Percentiles rank a stretch among this genome's conserved stretches.
Conservation (phyloP, 768 basidiomycete species). For the Rhizopogon vinicolor region DNA sequence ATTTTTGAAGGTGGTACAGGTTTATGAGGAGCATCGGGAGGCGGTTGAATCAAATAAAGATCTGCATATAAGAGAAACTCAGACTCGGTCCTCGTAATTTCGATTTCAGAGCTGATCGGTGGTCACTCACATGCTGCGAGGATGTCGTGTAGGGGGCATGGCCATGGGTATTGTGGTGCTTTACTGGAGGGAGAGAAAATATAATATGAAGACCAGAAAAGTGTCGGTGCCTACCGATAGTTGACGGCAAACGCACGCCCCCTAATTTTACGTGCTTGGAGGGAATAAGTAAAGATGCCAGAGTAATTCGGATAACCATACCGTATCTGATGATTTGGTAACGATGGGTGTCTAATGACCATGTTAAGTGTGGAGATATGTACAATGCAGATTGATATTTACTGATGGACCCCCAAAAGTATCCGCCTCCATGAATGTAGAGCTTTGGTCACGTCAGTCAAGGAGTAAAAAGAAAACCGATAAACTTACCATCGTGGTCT, state of each 20-base stretch:
- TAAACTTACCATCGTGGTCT: constrained; percentile 47
- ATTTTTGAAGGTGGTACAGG: constrained; percentile 64
- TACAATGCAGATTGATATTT: constrained; percentile 1
- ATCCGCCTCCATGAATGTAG: constrained; percentile 67
- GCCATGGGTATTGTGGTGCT: constrained; percentile 84
- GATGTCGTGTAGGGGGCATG: constrained; percentile 71
- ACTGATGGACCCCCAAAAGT: constrained; percentile 66
- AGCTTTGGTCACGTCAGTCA: constrained; percentile 32
- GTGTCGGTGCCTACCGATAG: constrained; percentile 32
- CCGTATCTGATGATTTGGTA: constrained; percentile 58
- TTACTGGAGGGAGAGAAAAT: constrained; percentile 38
- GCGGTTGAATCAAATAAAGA: constrained; percentile 71
- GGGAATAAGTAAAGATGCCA: constrained; percentile 11
- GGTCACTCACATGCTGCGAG: constrained; percentile 56
- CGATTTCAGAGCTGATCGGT: neutral
- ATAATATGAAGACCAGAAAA: neutral
- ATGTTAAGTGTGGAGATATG: neutral
- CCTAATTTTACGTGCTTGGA: constrained; percentile 60
- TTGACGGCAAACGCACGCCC: constrained; percentile 65
- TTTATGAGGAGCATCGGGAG: constrained; percentile 56
- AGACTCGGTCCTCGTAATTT: neutral
- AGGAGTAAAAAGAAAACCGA: neutral
- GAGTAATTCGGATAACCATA: constrained; percentile 13
- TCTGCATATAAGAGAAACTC: constrained; percentile 31
- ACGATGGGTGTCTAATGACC: constrained; percentile 46